phyloP scores from a whole-genome alignment of 2,329 filamentous ascomycete genomes.

The Aspergillus ochraceoroseus region DNA sequence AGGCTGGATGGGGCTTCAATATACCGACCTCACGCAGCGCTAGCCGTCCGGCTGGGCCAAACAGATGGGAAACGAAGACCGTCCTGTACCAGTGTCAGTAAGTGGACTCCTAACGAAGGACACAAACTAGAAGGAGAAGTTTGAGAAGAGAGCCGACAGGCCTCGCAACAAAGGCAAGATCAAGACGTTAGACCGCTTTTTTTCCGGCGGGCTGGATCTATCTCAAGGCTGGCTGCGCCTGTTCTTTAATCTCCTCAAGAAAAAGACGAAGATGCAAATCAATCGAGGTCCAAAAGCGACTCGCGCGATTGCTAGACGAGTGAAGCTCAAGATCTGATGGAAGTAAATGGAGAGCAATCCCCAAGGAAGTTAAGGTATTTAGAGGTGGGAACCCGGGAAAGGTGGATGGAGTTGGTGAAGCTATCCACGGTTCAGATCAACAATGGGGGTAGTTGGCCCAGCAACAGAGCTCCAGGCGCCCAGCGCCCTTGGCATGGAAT shows the following conservation, averaged over 20 bases:
- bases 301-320: slow-evolving; percentile 10
- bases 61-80: slow-evolving; percentile 27
- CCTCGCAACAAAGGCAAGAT: slow-evolving; percentile 10
- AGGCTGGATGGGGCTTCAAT: slow-evolving; percentile 7
- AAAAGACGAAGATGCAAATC: slow-evolving; percentile 8
- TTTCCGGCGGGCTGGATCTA: slow-evolving; percentile 15
- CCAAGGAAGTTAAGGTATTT: slow-evolving; percentile 28
- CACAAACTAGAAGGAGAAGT: slow-evolving; percentile 20
- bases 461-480: slow-evolving; percentile 34
- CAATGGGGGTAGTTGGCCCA: slow-evolving; percentile 38
- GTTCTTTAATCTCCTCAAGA: slow-evolving; percentile 9
- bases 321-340: slow-evolving; percentile 13
- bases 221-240: slow-evolving; percentile 12
- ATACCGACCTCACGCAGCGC: slow-evolving; percentile 68
- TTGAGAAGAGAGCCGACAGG: slow-evolving; percentile 8
- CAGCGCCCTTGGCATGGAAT: slow-evolving; percentile 25
- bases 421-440: slow-evolving; percentile 38
- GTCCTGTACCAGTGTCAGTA: slow-evolving; percentile 58
- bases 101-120: slow-evolving; percentile 43
- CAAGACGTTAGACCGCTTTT: slow-evolving; percentile 14
- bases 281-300: slow-evolving; percentile 7
- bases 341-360: slow-evolving; percentile 21
- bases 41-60: slow-evolving; percentile 61
- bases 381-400: slow-evolving; percentile 30
- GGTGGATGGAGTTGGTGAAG: slow-evolving; percentile 25